Evolutionary conservation across 177 flowering plant species (phyloP), one percentile per base, ranked within the genome.

Genomic region (Vitis hybrid): DNA sequence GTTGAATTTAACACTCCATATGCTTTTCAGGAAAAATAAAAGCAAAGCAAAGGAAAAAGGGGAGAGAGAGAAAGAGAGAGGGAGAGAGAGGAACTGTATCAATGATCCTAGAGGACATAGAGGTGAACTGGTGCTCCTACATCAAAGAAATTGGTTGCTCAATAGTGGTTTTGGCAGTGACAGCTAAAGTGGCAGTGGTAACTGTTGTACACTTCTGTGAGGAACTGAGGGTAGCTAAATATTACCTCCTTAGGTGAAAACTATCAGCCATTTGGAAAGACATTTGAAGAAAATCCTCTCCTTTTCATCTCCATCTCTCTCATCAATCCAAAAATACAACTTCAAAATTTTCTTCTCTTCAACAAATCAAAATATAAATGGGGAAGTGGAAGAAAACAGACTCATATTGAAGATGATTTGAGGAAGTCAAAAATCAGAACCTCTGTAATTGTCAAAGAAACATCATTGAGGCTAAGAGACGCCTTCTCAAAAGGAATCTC

Each of bases 401-500:
- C 35, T 6, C 32, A 27, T 1, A 54, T 60, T 40, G 46, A 52
- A n/a, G 48, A 40, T 40, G 48, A 40, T 6, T 40, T 35, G 11
- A 9, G 67, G 24, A 60, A 30, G 32, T 55, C 49, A 76, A 65
- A 46, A 52, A 57, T 60, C 15, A 72, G 52, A 56, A 96, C 99
- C 99, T 96, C 99, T 16, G 94, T 86, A 35, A 91, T 72, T 67
- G 94, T 91, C 68, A 93, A 66, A 59, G 91, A 87, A 61, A 96
- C 97, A 81, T 93, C 97, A 74, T 75, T 83, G 35, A 96, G 75
- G 64, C 81, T 79, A 76, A 96, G 82, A 56, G 97, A 87, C 66
- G 94, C 97, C 84, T 87, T 89, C 89, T 96, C 98, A 80, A 85
- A 90, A 11, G 99, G 97, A 74, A 86, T 62, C 64, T 88, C 92